Base-by-base conservation (phyloP, 345 rosid species). In the Jatropha curcas region DNA sequence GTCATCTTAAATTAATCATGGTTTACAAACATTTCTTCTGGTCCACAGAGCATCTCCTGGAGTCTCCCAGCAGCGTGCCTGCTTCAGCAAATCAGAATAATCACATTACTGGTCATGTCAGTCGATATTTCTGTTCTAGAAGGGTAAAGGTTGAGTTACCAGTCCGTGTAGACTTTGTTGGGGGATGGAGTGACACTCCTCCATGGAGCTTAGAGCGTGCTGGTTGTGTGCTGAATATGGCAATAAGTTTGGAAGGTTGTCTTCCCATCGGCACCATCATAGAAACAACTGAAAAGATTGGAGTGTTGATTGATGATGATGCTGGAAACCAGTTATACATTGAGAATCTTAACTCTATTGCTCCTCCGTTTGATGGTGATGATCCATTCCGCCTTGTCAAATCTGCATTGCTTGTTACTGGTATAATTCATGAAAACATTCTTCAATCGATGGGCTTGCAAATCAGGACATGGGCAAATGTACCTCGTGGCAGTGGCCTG, bases 101-200 rank as follows among this genome's bases (percentile, higher is more conserved):
- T 71, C 65, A 71, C 25, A 31, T 71, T 41, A 79, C 71, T 83
- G 81, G 81, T 68, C 53, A 61, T 60, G 35, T 30, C 65, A 76
- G 71, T 57, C 74, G 39, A 48, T 63, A 77, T 33, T 87, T 86
- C 75, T 74, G 76, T 12, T 76, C 86, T 22, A 86, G 83, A 79
- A 86, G 61, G 65, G 84, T 86, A 55, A 89, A 86, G 74, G 88
- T 91, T 25, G 97, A 90, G 79, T 85, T 95, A 77, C 99, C 97
- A 17, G 97, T 95, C 74, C 94, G 96, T 19, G 90, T 95, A 69
- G 96, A 95, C 77, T 92, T 95, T 86, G 98, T 86, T 52, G 99
- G 99, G 56, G 97, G 99, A 61, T 95, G 98, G 99, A 95, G 98
- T 70, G 98, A 92, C 69, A 94, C 98, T 77, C 98, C 98, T 75